Evolutionary conservation across 2,329 filamentous ascomycete genomes (phyloP).

Genomic region (Alternaria gaisen): DNA sequence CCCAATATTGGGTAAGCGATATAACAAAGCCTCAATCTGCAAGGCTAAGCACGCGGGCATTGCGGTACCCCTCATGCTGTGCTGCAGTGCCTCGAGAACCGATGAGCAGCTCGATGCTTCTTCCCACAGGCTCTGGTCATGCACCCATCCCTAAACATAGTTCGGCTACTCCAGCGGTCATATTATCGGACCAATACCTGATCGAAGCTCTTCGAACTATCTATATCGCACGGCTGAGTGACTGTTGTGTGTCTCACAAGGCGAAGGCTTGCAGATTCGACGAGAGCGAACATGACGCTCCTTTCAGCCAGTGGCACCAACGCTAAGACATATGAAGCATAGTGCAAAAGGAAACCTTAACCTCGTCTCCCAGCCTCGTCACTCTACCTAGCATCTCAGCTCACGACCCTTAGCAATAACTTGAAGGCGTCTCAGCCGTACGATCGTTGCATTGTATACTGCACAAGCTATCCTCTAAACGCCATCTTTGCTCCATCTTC

Average conservation of each 20-base stretch:
- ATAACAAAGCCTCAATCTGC: not conserved
- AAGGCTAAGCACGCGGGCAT: slow-evolving; percentile 6
- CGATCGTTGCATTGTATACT: not conserved
- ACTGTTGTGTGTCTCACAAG: not conserved
- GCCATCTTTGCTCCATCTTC: not conserved
- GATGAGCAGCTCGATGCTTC: slow-evolving; percentile 1
- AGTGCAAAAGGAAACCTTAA: slow-evolving; percentile 7
- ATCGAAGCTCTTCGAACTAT: not conserved
- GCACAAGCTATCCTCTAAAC: not conserved
- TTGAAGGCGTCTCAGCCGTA: not conserved
- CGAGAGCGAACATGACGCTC: not conserved
- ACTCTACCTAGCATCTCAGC: not conserved
- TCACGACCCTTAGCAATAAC: not conserved
- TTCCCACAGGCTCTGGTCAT: not conserved
- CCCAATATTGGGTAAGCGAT: not conserved
- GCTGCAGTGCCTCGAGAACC: not conserved
- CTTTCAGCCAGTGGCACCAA: not conserved
- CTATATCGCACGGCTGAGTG: not conserved
- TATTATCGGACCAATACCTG: not conserved
- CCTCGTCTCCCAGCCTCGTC: slow-evolving; percentile 16
- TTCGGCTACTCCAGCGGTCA: not conserved
- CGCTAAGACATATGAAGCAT: slow-evolving; percentile 3
- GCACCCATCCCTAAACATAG: not conserved
- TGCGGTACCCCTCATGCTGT: not conserved
- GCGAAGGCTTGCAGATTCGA: not conserved